Evolutionary conservation across 495 filamentous ascomycete species (phyloP).

Genomic region (Terfezia claveryi): DNA sequence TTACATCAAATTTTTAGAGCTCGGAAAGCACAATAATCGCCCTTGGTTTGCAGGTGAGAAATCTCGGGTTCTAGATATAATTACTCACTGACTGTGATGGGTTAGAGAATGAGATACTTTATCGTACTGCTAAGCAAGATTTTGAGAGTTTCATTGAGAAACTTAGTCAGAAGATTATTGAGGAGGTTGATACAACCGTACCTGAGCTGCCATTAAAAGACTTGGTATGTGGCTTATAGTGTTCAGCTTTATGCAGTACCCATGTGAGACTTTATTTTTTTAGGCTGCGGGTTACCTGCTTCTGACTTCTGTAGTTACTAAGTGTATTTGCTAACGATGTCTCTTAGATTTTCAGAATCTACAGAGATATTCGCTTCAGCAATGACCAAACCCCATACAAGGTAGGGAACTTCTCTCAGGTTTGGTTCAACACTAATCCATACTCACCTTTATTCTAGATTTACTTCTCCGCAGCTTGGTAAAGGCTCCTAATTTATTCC

Average conservation of each 20-base stretch:
- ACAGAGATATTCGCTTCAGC: conserved; percentile 10
- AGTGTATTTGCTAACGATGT: no score
- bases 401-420: conserved; percentile 2
- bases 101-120: conserved; percentile 9
- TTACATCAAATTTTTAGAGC: no score
- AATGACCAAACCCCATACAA: conserved; percentile 18
- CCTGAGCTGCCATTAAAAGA: conserved; percentile 15
- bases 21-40: conserved; percentile 6
- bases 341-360: background rate
- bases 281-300: no score
- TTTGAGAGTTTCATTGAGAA: conserved; percentile 14
- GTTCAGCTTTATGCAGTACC: no score
- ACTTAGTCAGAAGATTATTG: conserved; percentile 7
- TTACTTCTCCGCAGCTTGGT: conserved; percentile 17
- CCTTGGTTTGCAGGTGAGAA: conserved; percentile 13
- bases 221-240: conserved; percentile 7
- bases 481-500: background rate
- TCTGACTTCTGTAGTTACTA: no score
- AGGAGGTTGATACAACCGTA: conserved; percentile 11
- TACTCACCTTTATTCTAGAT: conserved; percentile 3
- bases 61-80: no score
- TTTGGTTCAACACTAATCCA: background rate
- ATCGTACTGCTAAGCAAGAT: conserved; percentile 12
- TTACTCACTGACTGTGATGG: no score
- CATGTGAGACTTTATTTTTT: no score